Conservation (phyloP, 2,329 filamentous ascomycete species). For the Phyllosticta paracitricarpa region DNA sequence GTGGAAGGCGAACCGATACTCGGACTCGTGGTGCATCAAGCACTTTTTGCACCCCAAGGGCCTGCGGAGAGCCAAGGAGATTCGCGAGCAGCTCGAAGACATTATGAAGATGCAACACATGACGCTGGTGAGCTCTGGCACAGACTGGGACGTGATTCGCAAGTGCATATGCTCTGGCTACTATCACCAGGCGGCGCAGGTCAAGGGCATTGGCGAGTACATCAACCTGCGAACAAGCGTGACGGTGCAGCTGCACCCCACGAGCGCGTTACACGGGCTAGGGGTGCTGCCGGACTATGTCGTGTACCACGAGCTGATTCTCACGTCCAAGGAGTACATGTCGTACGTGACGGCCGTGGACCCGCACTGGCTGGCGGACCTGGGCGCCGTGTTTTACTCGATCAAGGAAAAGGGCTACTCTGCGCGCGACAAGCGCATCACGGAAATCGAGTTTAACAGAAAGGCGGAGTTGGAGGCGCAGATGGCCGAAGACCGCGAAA, state of each 20-base stretch:
- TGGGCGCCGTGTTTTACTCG: constrained; percentile 94
- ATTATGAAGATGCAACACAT: constrained; percentile 95
- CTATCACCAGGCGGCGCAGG: constrained; percentile 94
- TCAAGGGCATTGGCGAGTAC: constrained; percentile 95
- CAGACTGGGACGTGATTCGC: constrained; percentile 91
- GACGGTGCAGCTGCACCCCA: constrained; percentile 88
- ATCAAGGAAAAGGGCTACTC: constrained; percentile 97
- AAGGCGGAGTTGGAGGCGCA: constrained; percentile 89
- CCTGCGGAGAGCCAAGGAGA: constrained; percentile 81
- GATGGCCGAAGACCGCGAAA: constrained; percentile 76
- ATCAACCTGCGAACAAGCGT: constrained; percentile 93
- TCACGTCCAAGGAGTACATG: constrained; percentile 97
- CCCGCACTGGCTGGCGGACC: constrained; percentile 91
- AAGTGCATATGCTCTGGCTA: constrained; percentile 97
- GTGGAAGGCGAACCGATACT: constrained; percentile 84
- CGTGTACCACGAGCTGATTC: constrained; percentile 93
- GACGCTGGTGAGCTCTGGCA: constrained; percentile 77
- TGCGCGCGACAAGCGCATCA: constrained; percentile 71
- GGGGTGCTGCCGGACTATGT: constrained; percentile 95
- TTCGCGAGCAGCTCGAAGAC: constrained; percentile 83
- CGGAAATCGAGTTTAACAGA: constrained; percentile 82
- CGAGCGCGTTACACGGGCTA: constrained; percentile 80
- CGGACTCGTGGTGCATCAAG: constrained; percentile 82
- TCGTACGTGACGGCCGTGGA: constrained; percentile 93
- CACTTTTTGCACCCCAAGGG: constrained; percentile 97